Percentiles rank a stretch among this genome's conserved stretches.
Conservation (phyloP, 2,329 filamentous ascomycete species). For the Alternaria rosae region DNA sequence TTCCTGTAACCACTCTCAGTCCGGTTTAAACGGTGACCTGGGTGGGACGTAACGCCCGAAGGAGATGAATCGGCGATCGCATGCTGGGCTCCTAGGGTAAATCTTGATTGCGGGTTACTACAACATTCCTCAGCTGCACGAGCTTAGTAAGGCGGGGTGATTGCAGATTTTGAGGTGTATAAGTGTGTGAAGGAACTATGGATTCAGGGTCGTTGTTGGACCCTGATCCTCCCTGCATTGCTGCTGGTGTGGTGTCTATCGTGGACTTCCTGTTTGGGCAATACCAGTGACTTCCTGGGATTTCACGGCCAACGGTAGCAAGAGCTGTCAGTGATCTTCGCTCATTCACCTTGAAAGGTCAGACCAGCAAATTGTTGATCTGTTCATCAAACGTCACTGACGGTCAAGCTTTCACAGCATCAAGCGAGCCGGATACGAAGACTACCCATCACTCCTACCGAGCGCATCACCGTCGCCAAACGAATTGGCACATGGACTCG, state of each 20-base stretch:
- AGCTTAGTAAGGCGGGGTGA: slow-evolving; percentile 12
- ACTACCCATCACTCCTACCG: background rate
- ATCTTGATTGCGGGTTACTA: slow-evolving; percentile 3
- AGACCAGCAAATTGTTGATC: background rate
- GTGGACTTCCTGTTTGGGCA: slow-evolving; percentile 8
- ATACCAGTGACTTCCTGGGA: background rate
- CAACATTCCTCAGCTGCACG: background rate
- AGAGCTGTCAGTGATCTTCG: background rate
- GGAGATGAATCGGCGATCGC: slow-evolving; percentile 16
- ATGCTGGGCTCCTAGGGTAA: slow-evolving; percentile 5
- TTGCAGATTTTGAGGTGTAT: slow-evolving; percentile 2
- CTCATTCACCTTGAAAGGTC: background rate
- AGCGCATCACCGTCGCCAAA: background rate
- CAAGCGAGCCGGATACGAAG: background rate
- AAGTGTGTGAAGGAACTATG: background rate
- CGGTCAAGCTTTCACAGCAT: background rate
- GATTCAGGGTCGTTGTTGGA: background rate
- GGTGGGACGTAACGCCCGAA: background rate
- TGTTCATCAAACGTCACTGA: background rate
- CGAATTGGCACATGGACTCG: background rate
- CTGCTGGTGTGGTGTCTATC: background rate
- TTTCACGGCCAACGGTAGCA: background rate
- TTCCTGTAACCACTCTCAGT: background rate
- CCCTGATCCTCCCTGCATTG: background rate
- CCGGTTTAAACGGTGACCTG: background rate